These are phyloP conservation scores for Botrytis hyacinthi DNA, from an alignment of 2,329 filamentous ascomycete species.

Conservation along the genomic window DNA sequence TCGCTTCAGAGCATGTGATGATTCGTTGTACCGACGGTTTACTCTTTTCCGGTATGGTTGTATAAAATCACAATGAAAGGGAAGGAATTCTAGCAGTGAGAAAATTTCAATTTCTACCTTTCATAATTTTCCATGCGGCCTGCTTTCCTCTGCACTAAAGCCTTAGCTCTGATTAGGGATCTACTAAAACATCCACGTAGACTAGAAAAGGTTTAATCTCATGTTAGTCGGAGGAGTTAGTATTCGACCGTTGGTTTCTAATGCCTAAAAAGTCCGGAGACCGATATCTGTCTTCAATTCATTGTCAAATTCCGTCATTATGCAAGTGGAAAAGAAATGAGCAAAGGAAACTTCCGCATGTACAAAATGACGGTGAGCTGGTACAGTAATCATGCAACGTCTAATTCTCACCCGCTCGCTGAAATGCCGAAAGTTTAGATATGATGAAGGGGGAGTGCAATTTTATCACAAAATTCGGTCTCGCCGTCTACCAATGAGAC, in stretches of 20 bases:
- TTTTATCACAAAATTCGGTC: conserved; percentile 7
- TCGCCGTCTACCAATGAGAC: conserved; percentile 8
- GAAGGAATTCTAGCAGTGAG: not conserved
- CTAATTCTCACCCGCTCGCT: not conserved
- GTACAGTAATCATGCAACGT: conserved; percentile 1
- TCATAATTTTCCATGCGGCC: not conserved
- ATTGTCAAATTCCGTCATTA: not conserved
- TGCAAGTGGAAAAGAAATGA: not conserved
- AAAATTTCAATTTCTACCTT: not conserved
- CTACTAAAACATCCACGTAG: not conserved
- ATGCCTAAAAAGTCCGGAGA: not conserved
- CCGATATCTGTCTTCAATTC: not conserved
- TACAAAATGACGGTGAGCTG: conserved; percentile 12
- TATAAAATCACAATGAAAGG: not conserved
- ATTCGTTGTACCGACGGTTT: not conserved
- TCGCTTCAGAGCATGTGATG: not conserved
- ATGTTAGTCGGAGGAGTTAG: not conserved
- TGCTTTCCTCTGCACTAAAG: not conserved
- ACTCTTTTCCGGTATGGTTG: not conserved
- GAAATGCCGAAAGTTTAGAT: conserved; percentile 3
- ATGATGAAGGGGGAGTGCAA: conserved; percentile 7
- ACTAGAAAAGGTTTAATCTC: not conserved
- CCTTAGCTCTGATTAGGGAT: not conserved
- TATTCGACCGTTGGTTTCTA: not conserved
- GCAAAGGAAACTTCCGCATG: not conserved